Percentiles rank a stretch among this genome's conserved stretches.
Conservation (phyloP, 2,329 filamentous ascomycete species). For the Penicillium sp. region DNA sequence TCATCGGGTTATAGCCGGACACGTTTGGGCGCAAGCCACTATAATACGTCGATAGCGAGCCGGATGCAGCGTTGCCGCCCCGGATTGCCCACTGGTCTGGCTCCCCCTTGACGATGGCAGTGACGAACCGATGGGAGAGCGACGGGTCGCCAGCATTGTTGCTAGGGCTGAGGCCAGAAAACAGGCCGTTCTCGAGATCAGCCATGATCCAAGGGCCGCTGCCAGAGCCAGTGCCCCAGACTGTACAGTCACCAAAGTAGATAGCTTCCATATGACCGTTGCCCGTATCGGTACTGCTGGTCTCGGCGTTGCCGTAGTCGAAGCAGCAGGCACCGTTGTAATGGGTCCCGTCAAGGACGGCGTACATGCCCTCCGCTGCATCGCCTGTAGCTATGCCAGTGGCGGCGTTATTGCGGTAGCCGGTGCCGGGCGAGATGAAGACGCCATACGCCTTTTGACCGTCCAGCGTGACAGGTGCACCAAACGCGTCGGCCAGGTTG, state of each 20-base stretch:
- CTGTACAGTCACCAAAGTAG: constrained; percentile 56
- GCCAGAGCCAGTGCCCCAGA: constrained; percentile 56
- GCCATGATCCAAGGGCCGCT: constrained; percentile 65
- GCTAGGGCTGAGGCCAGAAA: constrained; percentile 49
- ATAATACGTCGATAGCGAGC: constrained; percentile 57
- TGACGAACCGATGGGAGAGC: constrained; percentile 54
- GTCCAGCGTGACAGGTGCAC: constrained; percentile 58
- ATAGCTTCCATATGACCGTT: constrained; percentile 66
- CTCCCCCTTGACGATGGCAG: constrained; percentile 54
- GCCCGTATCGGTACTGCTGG: constrained; percentile 51
- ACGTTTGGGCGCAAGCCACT: constrained; percentile 51
- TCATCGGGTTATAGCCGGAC: constrained; percentile 58
- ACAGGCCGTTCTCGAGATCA: constrained; percentile 63
- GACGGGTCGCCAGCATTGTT: constrained; percentile 53
- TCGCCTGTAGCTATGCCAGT: constrained; percentile 54
- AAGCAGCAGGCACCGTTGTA: constrained; percentile 43
- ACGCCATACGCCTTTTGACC: constrained; percentile 62
- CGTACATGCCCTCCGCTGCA: constrained; percentile 40
- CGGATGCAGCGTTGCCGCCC: constrained; percentile 54
- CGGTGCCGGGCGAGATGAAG: constrained; percentile 57
- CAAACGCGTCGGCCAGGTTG: constrained; percentile 56
- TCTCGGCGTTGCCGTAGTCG: constrained; percentile 57
- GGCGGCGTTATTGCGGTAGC: constrained; percentile 57
- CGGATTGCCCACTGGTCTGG: constrained; percentile 57
- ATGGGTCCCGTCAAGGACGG: constrained; percentile 32